These are phyloP conservation scores for Pseudoperonospora humuli DNA, from an alignment of 352 stramenopile genomes.

Conservation along the genomic window DNA sequence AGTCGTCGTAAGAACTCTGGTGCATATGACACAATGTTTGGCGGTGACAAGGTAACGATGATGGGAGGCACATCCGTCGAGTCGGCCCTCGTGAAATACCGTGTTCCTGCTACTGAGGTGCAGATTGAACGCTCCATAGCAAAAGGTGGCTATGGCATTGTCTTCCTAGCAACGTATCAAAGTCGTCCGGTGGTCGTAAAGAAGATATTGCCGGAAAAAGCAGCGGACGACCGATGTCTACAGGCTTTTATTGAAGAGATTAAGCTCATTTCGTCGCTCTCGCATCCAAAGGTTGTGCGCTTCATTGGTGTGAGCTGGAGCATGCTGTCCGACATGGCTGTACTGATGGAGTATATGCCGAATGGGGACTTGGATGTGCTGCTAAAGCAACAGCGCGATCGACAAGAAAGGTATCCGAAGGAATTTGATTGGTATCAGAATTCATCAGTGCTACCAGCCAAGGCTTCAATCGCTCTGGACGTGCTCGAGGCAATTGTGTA, in stretches of 20 bases:
- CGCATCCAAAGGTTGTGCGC: conserved; percentile 69
- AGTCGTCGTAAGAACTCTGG: conserved; percentile 17
- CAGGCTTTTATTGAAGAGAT: conserved; percentile 77
- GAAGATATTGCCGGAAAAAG: conserved; percentile 79
- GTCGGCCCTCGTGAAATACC: conserved; percentile 64
- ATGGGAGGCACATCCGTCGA: conserved; percentile 50
- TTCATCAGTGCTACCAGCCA: conserved; percentile 34
- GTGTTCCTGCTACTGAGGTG: conserved; percentile 58
- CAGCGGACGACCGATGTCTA: conserved; percentile 60
- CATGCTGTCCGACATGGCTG: conserved; percentile 76
- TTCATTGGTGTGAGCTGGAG: conserved; percentile 83
- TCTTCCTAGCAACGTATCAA: conserved; percentile 63
- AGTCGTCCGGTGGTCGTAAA: conserved; percentile 63
- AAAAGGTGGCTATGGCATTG: conserved; percentile 67
- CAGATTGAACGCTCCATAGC: conserved; percentile 53
- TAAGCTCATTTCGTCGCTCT: conserved; percentile 71
- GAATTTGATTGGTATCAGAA: conserved; percentile 70
- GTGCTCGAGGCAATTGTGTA: conserved; percentile 75
- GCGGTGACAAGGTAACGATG: conserved; percentile 39
- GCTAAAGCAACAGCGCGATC: conserved; percentile 44
- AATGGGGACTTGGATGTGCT: conserved; percentile 68
- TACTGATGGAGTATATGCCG: conserved; percentile 76
- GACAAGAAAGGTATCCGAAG: conserved; percentile 32
- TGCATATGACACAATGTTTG: conserved; percentile 54
- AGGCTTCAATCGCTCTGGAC: conserved; percentile 59